Evolutionary conservation across 192 early-diverging fungal genomes (phyloP).

Genomic region (Backusella tuberculispora): DNA sequence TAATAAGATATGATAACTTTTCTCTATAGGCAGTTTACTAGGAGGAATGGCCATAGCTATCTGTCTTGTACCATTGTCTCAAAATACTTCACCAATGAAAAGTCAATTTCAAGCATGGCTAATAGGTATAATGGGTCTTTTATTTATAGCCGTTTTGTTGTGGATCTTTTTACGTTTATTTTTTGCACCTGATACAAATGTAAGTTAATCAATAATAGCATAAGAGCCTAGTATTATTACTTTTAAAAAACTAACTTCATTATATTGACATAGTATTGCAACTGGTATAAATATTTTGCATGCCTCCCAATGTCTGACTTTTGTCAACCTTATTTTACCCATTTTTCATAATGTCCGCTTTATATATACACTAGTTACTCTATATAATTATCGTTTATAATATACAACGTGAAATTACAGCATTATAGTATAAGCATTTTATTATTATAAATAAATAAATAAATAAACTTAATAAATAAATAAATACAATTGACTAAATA

Average conservation of each 20-base stretch:
- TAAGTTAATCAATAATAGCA: background rate
- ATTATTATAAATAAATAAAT: background rate
- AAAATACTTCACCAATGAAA: background rate
- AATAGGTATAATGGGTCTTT: background rate
- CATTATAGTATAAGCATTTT: background rate
- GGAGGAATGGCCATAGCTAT: background rate
- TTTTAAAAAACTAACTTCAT: background rate
- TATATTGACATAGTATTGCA: background rate
- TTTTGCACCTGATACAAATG: background rate
- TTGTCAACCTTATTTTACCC: background rate
- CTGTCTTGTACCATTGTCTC: background rate
- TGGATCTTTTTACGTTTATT: background rate
- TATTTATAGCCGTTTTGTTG: background rate
- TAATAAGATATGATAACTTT: conserved; percentile 10
- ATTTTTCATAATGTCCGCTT: background rate
- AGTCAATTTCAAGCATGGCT: background rate
- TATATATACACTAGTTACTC: no score
- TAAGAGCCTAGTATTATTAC: background rate
- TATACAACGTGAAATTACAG: no score
- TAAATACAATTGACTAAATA: background rate
- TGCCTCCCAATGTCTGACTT: background rate
- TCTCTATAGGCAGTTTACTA: background rate
- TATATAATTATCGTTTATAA: no score
- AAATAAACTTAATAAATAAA: background rate
- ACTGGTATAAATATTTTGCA: background rate